These are phyloP conservation scores for Helianthus annuus DNA, from an alignment of 129 eudicot species.

Conservation along the genomic window DNA sequence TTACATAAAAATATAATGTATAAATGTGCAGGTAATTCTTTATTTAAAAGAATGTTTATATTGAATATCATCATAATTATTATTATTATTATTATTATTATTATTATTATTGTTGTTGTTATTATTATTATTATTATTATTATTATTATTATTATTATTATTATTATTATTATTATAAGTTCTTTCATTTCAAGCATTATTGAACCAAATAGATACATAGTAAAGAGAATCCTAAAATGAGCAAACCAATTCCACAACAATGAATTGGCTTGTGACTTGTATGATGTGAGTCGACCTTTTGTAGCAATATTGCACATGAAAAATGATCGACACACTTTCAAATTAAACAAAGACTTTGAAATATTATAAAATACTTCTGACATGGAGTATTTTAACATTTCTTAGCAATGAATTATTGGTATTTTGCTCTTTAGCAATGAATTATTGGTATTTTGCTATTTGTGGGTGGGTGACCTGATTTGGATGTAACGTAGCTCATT, in stretches of 20 bases:
- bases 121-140: too few relatives aligned
- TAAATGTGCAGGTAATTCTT: too few relatives aligned
- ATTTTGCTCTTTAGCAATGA: background rate
- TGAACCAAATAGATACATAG: background rate
- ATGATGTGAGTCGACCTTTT: background rate
- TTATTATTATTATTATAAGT: too few relatives aligned
- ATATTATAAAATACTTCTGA: background rate
- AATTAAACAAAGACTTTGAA: background rate
- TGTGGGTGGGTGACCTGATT: background rate
- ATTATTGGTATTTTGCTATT: background rate
- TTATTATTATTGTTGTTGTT: too few relatives aligned
- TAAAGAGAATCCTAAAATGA: background rate
- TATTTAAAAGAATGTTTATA: too few relatives aligned
- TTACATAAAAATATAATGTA: too few relatives aligned
- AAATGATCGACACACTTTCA: background rate
- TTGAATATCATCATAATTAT: too few relatives aligned
- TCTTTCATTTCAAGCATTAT: background rate
- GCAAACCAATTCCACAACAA: background rate
- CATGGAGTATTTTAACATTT: background rate
- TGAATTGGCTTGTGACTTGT: background rate
- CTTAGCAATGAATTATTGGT: background rate
- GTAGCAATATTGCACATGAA: slow-evolving; percentile 1
- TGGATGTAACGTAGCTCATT: too few relatives aligned
- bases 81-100: too few relatives aligned
- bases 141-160: too few relatives aligned